Percentiles rank a stretch among this genome's conserved stretches.
Evolutionary conservation across 805 yeast species (phyloP).

Genomic region (Candida nonsorbophila): DNA sequence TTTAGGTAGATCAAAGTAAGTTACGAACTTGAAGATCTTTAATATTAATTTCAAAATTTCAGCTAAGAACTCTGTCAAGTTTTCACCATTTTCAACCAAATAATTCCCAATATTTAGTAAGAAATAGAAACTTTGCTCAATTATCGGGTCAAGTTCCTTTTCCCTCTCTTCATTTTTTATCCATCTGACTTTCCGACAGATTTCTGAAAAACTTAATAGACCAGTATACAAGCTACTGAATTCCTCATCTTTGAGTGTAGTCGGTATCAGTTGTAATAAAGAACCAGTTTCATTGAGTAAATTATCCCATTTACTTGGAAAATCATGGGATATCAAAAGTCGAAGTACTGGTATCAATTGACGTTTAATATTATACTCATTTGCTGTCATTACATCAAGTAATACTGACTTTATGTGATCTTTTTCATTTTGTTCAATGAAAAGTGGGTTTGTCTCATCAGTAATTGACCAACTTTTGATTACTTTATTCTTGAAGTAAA

Average conservation of each 20-base stretch:
- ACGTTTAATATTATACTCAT: conserved; percentile 29
- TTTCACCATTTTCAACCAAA: conserved; percentile 20
- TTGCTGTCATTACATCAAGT: conserved; percentile 51
- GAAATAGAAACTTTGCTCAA: conserved; percentile 57
- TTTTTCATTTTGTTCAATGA: conserved; percentile 65
- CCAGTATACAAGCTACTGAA: conserved; percentile 52
- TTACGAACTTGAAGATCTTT: conserved; percentile 73
- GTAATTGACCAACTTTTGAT: conserved; percentile 52
- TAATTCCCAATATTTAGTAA: conserved; percentile 62
- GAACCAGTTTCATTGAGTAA: conserved; percentile 25
- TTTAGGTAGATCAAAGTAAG: conserved; percentile 67
- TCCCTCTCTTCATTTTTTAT: conserved; percentile 44
- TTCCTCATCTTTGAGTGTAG: conserved; percentile 8
- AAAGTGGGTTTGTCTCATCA: conserved; percentile 2
- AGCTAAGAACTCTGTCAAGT: conserved; percentile 37
- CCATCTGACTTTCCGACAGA: conserved; percentile 71
- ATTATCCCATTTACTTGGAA: conserved; percentile 31
- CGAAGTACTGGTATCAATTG: conserved; percentile 34
- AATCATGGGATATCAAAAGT: conserved; percentile 27
- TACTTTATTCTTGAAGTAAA: conserved; percentile 75
- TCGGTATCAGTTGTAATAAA: conserved; percentile 19
- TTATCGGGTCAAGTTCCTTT: conserved; percentile 36
- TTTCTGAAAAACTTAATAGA: conserved; percentile 61
- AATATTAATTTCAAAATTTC: conserved; percentile 72
- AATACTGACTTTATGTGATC: conserved; percentile 67